A percentile compares a stretch with the other conserved stretches of the same genome.
These are phyloP conservation scores for Vitis hybrid DNA, from an alignment of 177 flowering plant species.

Conservation along the genomic window DNA sequence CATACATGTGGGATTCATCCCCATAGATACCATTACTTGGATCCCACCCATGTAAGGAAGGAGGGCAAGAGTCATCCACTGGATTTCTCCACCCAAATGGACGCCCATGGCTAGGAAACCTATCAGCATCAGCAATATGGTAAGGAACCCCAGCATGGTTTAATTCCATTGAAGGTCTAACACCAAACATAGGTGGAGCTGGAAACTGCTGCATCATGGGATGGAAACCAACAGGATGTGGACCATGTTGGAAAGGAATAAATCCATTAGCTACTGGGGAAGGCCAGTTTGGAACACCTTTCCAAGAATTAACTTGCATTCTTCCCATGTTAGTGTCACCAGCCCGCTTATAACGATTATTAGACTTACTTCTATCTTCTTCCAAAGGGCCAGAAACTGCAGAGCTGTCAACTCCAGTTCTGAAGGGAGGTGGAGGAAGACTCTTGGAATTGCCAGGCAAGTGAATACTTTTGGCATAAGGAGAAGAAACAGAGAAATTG, in stretches of 20 bases:
- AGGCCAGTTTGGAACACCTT: conserved; percentile 60
- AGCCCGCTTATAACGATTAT: conserved; percentile 46
- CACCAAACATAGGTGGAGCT: conserved; percentile 52
- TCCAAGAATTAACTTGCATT: conserved; percentile 56
- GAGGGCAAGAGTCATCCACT: conserved; percentile 45
- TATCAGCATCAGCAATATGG: conserved; percentile 50
- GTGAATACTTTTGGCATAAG: conserved; percentile 34
- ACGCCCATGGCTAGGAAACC: conserved; percentile 54
- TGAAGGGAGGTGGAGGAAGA: conserved; percentile 38
- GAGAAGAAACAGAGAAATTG: conserved; percentile 42
- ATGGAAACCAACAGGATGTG: conserved; percentile 54
- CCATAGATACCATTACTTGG: conserved; percentile 42
- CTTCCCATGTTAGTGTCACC: conserved; percentile 47
- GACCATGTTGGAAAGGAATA: conserved; percentile 61
- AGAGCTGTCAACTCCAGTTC: conserved; percentile 38
- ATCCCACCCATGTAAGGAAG: conserved; percentile 64
- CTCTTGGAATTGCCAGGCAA: conserved; percentile 33
- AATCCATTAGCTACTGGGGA: conserved; percentile 55
- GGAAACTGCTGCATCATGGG: conserved; percentile 53
- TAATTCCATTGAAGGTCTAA: conserved; percentile 54
- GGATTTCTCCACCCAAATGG: conserved; percentile 67
- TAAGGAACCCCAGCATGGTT: conserved; percentile 47
- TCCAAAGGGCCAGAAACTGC: conserved; percentile 35
- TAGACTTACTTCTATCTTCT: conserved; percentile 46
- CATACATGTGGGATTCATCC: conserved; percentile 51